Evolutionary conservation across 129 eudicot genomes (phyloP), one percentile per base, ranked within the genome.

Genomic region (Pseudognaphalium luteoalbum): DNA sequence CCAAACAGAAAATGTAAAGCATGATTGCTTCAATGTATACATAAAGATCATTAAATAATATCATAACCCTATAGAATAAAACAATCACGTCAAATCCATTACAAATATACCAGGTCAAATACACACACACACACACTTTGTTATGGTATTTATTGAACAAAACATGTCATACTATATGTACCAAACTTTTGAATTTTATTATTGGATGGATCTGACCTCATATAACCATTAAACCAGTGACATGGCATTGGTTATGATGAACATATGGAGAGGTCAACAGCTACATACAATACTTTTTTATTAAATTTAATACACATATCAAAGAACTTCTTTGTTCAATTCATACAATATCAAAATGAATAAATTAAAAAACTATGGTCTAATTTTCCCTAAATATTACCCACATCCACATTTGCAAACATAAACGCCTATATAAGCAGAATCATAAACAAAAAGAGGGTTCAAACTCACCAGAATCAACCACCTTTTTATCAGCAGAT

Each of bases 401-500:
- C 12, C 54, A 3, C 5, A 47, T 47, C 5, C 54, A 47, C 16
- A 14, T 47, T 47, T 47, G 1, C n/a, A 14, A n/a, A 47, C 16
- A 47, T 47, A 47, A 47, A 47, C 16, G 1, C 54, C 16, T 12
- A 47, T 0, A 12, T 11, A 47, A 47, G 5, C 6, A 10, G 4
- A 42, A 52, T 6, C 3, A 68, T 5, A 59, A 58, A 16, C 10
- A 71, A 72, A 3, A 62, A 61, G 8, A 5, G n/a, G 67, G 11
- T 64, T 50, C 9, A 2, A 34, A 72, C 78, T 72, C 68, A 79
- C 83, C 83, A 21, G 68, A 72, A 64, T 65, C 78, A 72, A 21
- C 61, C 34, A 72, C 58, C 32, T 71, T 81, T 63, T 73, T 75
- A 39, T 76, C 70, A 1, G 86, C 78, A 17, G 84, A 73, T 52